Evolutionary conservation across 2,329 filamentous ascomycete species (phyloP), one percentile per base, ranked within the genome.

Genomic region (Pseudocercospora crystallina): DNA sequence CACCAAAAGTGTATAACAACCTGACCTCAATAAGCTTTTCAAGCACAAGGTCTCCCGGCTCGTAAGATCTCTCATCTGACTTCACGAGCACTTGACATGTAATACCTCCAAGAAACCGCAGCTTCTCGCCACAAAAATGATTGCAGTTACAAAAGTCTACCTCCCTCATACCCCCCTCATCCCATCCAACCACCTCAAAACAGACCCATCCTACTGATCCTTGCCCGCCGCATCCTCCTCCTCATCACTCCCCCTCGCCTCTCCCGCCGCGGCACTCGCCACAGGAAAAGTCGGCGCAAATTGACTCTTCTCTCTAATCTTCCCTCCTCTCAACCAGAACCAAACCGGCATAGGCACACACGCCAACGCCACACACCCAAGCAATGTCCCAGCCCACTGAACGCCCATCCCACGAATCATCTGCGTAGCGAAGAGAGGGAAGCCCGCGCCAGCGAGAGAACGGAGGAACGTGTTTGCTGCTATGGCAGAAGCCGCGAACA

Each of bases 341-440:
- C 70, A 46, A 10, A 76, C 58, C 0, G 73, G 74, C 66, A 76
- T 73, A 2, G 74, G 74, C 1, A 75, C 68, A 14, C 71, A 61
- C 0, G 73, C 48, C 2, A 69, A 57, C 1, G 74, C 74, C 2
- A 77, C 65, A 51, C 68, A 74, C 3, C 75, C 75, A 4, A 77
- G 66, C 14, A 78, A 45, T 0, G 75, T 77, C 44, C 64, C 61
- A 1, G 73, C 73, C 72, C 72, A 78, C 43, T 78, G 61, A 12
- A 79, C 73, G 9, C 76, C 76, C 62, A 79, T 73, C 12, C 72
- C 73, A 7, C 79, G 52, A 57, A 80, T 80, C 79, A 81, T 80
- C 57, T 80, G 77, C 0, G 72, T 76, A 0, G 76, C 76, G 58
- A 63, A 57, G n/a, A 60, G 48, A 1, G 58, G 51, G 35, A 57